Base-by-base conservation (phyloP, 108 stramenopile genomes). In the Cafeteria roenbergensis region DNA sequence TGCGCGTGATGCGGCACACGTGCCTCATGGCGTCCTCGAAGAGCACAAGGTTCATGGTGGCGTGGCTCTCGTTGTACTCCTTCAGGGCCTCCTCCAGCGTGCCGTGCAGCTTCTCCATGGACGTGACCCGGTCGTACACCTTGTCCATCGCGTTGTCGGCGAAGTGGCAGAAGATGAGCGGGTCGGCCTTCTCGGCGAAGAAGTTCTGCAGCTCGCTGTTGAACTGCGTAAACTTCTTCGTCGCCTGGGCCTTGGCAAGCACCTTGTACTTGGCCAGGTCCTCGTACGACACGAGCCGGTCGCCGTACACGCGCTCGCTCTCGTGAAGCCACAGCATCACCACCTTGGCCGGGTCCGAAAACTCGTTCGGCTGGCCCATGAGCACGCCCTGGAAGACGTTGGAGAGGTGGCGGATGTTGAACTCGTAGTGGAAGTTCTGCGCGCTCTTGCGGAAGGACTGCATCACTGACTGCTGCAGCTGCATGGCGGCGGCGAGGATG, bases 1-100 rank as follows among this genome's bases (percentile, higher is more conserved):
- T 77, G 56, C 85, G 85, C 17, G 80, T 66, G 55, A 85, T 84
- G 22, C 83, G 68, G 62, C 80, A 74, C 30, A 85, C 75, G 66
- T 85, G 85, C 62, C 74, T 75, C 75, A 85, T 79, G 30, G 82
- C 85, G 53, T 85, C 85, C 53, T 84, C 85, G 73, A 85, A 85
- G 20, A 85, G 70, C 24, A 85, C 83, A 31, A 85, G 71, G 62
- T 85, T 80, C 80, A 84, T 81, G 32, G 74, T 69, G 12, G 82
- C 75, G 51, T 84, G 79, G 27, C 65, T 77, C 70, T 83, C 80
- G 72, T 85, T 85, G 80, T 83, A 83, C 52, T 84, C 83, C 36
- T 73, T 50, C 8, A 85, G 69, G 0, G 83, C 80, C 26, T 73
- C 75, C 34, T 79, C 76, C 27, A 85, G 63, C 14, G 64, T 66